A percentile compares a stretch with the other conserved stretches of the same genome.
Conservation (phyloP, 2,329 filamentous ascomycete genomes). For the Ascochyta clinopodiicola region DNA sequence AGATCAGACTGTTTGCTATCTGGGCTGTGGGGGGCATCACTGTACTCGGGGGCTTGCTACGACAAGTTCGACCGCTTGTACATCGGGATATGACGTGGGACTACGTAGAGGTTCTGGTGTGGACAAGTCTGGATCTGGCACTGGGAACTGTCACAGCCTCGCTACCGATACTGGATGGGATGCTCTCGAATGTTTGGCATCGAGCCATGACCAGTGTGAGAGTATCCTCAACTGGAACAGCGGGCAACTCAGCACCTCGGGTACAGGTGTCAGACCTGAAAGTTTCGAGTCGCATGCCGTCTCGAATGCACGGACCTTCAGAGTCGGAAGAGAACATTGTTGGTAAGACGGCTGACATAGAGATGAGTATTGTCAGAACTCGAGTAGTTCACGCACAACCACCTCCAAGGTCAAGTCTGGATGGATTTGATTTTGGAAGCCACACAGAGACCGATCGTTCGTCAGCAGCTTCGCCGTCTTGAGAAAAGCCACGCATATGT, state of each 20-base stretch:
- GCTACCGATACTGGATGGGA: background rate
- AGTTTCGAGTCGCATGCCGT: background rate
- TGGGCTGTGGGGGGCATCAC: too few relatives aligned
- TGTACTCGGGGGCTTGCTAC: too few relatives aligned
- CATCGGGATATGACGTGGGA: too few relatives aligned
- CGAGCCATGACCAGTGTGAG: background rate
- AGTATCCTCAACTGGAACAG: background rate
- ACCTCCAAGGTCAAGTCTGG: background rate
- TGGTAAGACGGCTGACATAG: background rate
- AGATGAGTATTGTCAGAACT: background rate
- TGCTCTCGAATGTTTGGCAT: background rate
- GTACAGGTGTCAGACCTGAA: background rate
- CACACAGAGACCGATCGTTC: background rate
- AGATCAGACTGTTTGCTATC: too few relatives aligned
- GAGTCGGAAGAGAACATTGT: slow-evolving; percentile 2
- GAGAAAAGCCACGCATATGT: too few relatives aligned
- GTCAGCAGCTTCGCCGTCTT: background rate
- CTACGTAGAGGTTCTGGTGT: background rate
- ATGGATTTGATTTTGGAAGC: background rate
- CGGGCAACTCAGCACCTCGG: background rate
- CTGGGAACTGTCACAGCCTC: background rate
- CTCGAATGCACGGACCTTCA: background rate
- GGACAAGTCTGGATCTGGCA: background rate
- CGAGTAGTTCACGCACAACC: background rate
- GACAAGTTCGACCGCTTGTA: too few relatives aligned